phyloP scores from a whole-genome alignment of 805 yeast genomes.

The Saccharomyces mikatae region DNA sequence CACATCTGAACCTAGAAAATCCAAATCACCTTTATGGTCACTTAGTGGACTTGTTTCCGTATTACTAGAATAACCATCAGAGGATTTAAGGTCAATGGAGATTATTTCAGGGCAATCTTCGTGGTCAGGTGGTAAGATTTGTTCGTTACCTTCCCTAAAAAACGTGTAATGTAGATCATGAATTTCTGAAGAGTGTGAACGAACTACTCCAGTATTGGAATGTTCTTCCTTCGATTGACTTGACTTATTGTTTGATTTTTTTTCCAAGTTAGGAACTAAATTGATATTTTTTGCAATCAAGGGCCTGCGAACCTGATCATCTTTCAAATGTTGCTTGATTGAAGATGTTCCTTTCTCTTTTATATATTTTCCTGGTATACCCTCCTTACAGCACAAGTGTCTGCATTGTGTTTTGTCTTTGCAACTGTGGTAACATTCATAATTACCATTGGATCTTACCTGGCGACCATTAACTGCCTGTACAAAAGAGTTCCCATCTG shows the following conservation, averaged over 20 bases:
- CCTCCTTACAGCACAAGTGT: conserved; percentile 43
- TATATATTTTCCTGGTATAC: conserved; percentile 24
- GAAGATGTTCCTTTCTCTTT: not conserved
- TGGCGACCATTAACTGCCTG: conserved; percentile 4
- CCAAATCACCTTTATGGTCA: not conserved
- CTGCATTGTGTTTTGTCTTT: conserved; percentile 34
- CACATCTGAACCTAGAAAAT: conserved; percentile 21
- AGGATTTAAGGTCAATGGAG: not conserved
- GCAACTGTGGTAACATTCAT: conserved; percentile 38
- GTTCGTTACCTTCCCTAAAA: not conserved
- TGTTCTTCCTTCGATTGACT: not conserved
- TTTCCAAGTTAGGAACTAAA: not conserved
- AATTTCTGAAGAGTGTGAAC: not conserved
- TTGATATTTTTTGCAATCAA: not conserved
- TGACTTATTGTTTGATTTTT: not conserved
- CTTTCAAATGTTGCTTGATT: not conserved
- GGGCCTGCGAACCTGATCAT: not conserved
- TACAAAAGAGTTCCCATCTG: not conserved
- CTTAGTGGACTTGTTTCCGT: not conserved
- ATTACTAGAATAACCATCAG: not conserved
- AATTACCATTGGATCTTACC: conserved; percentile 25
- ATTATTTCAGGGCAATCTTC: not conserved
- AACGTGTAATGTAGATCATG: not conserved
- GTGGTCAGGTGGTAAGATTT: not conserved
- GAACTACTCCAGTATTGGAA: not conserved